Evolutionary conservation across 176 grass and related monocot genomes (phyloP), one percentile per base, ranked within the genome.

Genomic region (Lolium rigidum): DNA sequence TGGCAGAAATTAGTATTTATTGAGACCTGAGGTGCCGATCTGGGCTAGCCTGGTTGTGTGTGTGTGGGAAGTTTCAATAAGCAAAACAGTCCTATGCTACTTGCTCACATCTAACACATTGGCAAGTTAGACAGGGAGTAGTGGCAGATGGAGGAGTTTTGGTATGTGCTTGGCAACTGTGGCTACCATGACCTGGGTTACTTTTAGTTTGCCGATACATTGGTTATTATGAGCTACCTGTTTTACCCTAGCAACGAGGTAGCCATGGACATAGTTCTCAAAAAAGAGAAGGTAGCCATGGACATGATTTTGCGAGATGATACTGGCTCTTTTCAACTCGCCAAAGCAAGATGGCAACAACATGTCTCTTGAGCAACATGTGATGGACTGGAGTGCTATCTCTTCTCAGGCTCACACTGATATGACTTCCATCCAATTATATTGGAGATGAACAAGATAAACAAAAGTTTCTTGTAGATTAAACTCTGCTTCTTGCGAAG

Each of bases 191-290:
- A 21, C 10, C 24, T 6, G 28, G 61, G 11, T 14, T 73, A 47
- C 41, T 24, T 48, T 7, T 28, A 73, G 43, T 48, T 73, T 25
- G 43, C n/a, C n/a, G 6, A 73, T 73, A 48, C 70, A 2, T 72
- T 47, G 41, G 20, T 20, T 72, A 71, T 44, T 18, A 72, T 72
- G 69, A 72, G 69, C 70, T 72, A 72, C 41, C 70, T 46, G 39
- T 46, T 9, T 47, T 71, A 17, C 5, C 69, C 41, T 48, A 72
- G 20, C 70, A 22, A 48, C 7, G 41, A 47, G 49, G 20, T 44
- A 72, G 41, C 5, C 70, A 48, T 73, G n/a, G 41, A 2, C 22
- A 49, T 74, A 51, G 49, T 14, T 51, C 49, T 51, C 26, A 28
- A 28, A 28, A 51, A 14, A 51, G 1, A 13, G 14, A 51, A 51